phyloP scores from a whole-genome alignment of 441 rosid genomes.

The Raphanus hybrid region DNA sequence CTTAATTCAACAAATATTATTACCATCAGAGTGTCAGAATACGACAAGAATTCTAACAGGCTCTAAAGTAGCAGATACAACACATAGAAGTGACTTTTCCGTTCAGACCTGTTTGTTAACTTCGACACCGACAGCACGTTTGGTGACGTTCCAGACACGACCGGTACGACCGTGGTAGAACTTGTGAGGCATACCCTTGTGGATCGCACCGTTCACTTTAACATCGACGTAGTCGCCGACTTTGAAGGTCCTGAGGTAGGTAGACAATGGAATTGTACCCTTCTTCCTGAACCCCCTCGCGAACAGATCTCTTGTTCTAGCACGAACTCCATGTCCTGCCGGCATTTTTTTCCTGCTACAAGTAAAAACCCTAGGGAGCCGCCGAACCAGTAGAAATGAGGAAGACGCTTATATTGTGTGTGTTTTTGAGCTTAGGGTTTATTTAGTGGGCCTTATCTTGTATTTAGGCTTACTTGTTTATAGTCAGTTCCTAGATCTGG shows the following conservation, averaged over 20 bases:
- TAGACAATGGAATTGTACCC: conserved; percentile 79
- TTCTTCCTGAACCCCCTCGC: conserved; percentile 83
- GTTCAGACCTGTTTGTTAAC: conserved; percentile 75
- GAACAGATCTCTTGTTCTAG: conserved; percentile 82
- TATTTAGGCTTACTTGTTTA: conserved; percentile 15
- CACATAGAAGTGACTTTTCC: neutral
- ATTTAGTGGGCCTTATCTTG: neutral
- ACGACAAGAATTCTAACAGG: too few relatives aligned
- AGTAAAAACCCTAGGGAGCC: conserved; percentile 14
- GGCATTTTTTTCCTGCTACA: conserved; percentile 55
- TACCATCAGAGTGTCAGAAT: too few relatives aligned
- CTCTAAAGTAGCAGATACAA: neutral
- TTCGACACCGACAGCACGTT: conserved; percentile 90
- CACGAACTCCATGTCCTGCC: conserved; percentile 82
- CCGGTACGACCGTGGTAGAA: conserved; percentile 96
- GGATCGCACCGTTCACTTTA: conserved; percentile 88
- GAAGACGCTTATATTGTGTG: neutral
- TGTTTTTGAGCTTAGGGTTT: conserved; percentile 16
- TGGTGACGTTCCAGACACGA: conserved; percentile 86
- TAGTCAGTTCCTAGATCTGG: neutral
- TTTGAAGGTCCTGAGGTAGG: conserved; percentile 77
- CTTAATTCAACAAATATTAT: too few relatives aligned
- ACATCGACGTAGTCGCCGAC: conserved; percentile 80
- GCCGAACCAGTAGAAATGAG: conserved; percentile 16
- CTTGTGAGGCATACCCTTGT: conserved; percentile 97